Base-by-base conservation (phyloP, 305 asterid species). In the Fraxinus greggii region DNA sequence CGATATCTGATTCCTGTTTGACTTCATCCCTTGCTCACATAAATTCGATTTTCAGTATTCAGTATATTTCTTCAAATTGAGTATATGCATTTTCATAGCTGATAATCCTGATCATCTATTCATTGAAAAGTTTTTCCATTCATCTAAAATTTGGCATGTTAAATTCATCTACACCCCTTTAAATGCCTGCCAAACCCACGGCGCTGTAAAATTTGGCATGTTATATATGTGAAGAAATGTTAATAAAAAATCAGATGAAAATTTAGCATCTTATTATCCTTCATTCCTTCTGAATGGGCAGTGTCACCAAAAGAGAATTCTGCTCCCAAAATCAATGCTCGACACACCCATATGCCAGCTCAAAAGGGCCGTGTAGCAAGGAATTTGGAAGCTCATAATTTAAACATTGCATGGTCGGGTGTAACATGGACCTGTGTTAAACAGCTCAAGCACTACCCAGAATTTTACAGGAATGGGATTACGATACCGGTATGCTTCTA, bases 391-490 rank as follows among this genome's bases (percentile, higher is more conserved):
- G 92, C 91, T 63, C 90, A 80, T 86, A 88, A 85, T 76, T 89
- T 94, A 54, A 97, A 90, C 61, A 96, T 96, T 78, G 89, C 93
- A 3, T 96, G 99, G 99, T 93, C 98, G 7, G 98, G 98, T 81
- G 86, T 88, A 69, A 83, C 98, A 79, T 96, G 98, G 98, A 78
- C 93, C 72, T 96, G 99, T 77, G 91, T 95, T 83, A 96, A 94
- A 89, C 98, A 91, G 88, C 92, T 96, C 88, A 96, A 92, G 86
- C 99, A 96, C 83, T 96, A 90, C 86, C 94, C 97, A 54, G 91
- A 94, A 77, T 96, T 96, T 84, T 59, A 84, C 88, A 92, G 99
- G 87, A 94, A 91, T 81, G 99, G 98, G 72, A 88, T 92, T 83
- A 89, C 95, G 40, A 93, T 96, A 67, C 90, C 91, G 77, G 99